Percentiles rank a stretch among this genome's conserved stretches.
Evolutionary conservation across 2,329 filamentous ascomycete species (phyloP).

Genomic region (Xylariaceae sp.): DNA sequence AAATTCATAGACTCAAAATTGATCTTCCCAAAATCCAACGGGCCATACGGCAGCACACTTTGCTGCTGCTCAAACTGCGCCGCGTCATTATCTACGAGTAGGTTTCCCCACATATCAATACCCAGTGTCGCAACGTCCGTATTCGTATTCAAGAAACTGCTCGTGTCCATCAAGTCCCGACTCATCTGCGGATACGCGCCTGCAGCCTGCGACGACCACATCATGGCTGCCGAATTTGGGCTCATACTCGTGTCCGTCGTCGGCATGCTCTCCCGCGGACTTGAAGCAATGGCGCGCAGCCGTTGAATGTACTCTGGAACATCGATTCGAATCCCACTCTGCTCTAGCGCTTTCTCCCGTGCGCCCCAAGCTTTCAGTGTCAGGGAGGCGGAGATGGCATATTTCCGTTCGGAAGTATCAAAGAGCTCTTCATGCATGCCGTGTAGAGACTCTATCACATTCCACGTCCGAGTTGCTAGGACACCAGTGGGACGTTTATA

Average conservation of each 20-base stretch:
- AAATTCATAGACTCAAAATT: background rate
- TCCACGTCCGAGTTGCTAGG: slow-evolving; percentile 16
- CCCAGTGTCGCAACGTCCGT: background rate
- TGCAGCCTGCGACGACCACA: background rate
- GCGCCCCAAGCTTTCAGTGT: slow-evolving; percentile 18
- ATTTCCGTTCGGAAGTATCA: slow-evolving; percentile 14
- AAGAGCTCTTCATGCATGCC: slow-evolving; percentile 11
- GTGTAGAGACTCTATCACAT: slow-evolving; percentile 9
- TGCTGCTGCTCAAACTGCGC: background rate
- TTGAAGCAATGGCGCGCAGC: slow-evolving; percentile 10
- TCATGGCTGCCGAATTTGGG: background rate
- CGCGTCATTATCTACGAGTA: background rate
- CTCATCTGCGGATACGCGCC: background rate
- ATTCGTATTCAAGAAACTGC: background rate
- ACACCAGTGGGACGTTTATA: slow-evolving; percentile 12
- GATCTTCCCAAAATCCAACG: background rate
- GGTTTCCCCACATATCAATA: background rate
- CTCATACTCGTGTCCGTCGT: background rate
- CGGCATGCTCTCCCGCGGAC: background rate
- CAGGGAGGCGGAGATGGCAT: slow-evolving; percentile 9
- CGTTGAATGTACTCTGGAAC: slow-evolving; percentile 13
- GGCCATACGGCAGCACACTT: background rate
- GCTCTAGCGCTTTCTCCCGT: slow-evolving; percentile 14
- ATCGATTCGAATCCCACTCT: slow-evolving; percentile 8
- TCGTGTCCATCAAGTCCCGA: background rate